Evolutionary conservation across 2,329 filamentous ascomycete genomes (phyloP), one percentile per base, ranked within the genome.

Genomic region (Zymoseptoria tritici): DNA sequence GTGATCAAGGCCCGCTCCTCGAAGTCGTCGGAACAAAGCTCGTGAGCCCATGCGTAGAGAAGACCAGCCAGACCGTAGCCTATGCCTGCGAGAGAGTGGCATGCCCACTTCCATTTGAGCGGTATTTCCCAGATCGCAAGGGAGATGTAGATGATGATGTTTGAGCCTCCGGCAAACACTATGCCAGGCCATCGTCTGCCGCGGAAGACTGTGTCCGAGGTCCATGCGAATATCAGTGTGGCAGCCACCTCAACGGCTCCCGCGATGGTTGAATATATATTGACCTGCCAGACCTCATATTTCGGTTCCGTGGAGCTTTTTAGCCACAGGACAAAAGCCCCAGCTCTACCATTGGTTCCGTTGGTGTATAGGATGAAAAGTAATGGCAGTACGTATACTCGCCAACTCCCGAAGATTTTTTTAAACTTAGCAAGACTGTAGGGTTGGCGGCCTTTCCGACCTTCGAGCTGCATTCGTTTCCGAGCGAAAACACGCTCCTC

Each of bases 1-100:
- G 85, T 80, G 0, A 88, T 84, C 2, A 89, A 72, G 0, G 86
- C 85, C 9, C 85, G 76, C 73, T 89, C 86, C 70, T 89, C 85
- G 57, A 85, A 83, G 53, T 86, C 79, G 2, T 73, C 73, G 2
- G 78, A 74, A 60, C 81, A 83, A 20, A 83, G 81, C 62, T 83
- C 81, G 57, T 59, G 22, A 7, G 74, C 75, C 68, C 70, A 80
- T 69, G 80, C 79, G 72, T 81, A 80, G 61, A 74, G 77, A 3
- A 83, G 68, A 6, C 80, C 80, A 19, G 76, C 79, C 0, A 82
- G 65, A 0, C 79, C 80, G 50, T 72, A 76, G 0, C 77, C 77
- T 3, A 73, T 77, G 0, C 80, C 80, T 0, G 76, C 74, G 0
- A 87, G 72, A 9, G 86, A 77, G 62, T 82, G 87, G 58, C 83